Conservation (phyloP, 108 stramenopile genomes). For the Mayamaea pseudoterrestris region DNA sequence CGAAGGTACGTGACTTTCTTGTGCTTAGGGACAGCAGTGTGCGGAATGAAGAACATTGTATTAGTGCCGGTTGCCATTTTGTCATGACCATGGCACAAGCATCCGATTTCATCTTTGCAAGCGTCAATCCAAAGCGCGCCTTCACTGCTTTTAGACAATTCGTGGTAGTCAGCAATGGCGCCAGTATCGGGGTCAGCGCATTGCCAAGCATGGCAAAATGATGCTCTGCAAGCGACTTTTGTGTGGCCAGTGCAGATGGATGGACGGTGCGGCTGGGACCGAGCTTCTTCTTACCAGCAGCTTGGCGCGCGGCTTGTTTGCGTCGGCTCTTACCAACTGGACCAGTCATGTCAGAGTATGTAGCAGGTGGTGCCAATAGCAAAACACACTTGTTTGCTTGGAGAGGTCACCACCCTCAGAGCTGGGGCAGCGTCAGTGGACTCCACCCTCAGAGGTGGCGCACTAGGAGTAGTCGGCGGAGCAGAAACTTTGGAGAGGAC, state of each 20-base stretch:
- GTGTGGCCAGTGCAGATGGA: not conserved
- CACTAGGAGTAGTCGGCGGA: not conserved
- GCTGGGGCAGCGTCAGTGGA: not conserved
- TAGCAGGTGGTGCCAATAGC: not conserved
- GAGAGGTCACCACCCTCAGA: not conserved
- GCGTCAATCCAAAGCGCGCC: not conserved
- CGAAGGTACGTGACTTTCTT: slow-evolving; percentile 16
- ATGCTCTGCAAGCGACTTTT: not conserved
- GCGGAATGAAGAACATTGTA: slow-evolving; percentile 6
- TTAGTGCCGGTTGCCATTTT: slow-evolving; percentile 3
- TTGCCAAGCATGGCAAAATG: not conserved
- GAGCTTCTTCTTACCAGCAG: not conserved
- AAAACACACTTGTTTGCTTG: not conserved
- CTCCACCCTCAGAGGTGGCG: slow-evolving; percentile 1
- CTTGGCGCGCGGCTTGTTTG: not conserved
- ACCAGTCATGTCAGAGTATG: not conserved
- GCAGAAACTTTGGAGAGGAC: not conserved
- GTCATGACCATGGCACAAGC: slow-evolving; percentile 5
- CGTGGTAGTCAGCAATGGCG: slow-evolving; percentile 9
- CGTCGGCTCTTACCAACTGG: not conserved
- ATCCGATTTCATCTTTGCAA: slow-evolving; percentile 9
- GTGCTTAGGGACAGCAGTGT: slow-evolving; percentile 10
- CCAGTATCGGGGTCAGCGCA: slow-evolving; percentile 15
- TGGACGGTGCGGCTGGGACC: not conserved
- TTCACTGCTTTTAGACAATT: slow-evolving; percentile 2